Base-by-base conservation (phyloP, 305 asterid species). In the Lippia alba region DNA sequence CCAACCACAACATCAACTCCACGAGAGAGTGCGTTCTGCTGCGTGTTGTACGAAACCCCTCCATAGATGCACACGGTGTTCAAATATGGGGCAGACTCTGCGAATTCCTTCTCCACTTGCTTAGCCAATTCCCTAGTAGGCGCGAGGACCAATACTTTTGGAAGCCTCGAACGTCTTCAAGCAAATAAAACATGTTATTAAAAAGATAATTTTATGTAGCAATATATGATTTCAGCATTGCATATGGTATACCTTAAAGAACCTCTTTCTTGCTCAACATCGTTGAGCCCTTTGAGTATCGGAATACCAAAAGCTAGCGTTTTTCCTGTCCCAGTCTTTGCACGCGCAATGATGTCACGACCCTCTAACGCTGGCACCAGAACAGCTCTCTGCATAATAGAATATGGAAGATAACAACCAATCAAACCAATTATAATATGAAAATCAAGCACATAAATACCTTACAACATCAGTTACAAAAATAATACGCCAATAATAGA, bases 261-360 rank as follows among this genome's bases (percentile, higher is more conserved):
- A 77, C 80, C 80, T 74, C 77, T 74, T 73, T 78, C 87, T 61
- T 82, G 87, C 59, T 83, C 89, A 71, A 70, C 82, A 41, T 80
- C 87, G 51, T 81, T 75, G 40, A 92, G 83, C 41, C 80, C 87
- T 85, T 87, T 92, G 51, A 92, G 65, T 70, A 92, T 89, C 0
- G 98, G 98, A 64, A 92, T 89, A 15, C 96, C 98, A 73, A 92
- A 92, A 8, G 97, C 98, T 67, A 92, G 81, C 40, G 98, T 92
- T 81, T 92, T 92, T 58, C 98, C 98, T 2, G 98, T 92, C 70
- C 97, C 98, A 48, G 98, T 92, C 84, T 92, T 92, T 39, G 98
- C 98, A 44, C 98, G 94, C 68, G 85, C 98, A 75, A 92, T 92
- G 77, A 92, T 83, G 79, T 92, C 97, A 30, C 89, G 86, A 24